Conservation (phyloP, 1,284 basidiomycete genomes). For the Heterobasidion parviporum region DNA sequence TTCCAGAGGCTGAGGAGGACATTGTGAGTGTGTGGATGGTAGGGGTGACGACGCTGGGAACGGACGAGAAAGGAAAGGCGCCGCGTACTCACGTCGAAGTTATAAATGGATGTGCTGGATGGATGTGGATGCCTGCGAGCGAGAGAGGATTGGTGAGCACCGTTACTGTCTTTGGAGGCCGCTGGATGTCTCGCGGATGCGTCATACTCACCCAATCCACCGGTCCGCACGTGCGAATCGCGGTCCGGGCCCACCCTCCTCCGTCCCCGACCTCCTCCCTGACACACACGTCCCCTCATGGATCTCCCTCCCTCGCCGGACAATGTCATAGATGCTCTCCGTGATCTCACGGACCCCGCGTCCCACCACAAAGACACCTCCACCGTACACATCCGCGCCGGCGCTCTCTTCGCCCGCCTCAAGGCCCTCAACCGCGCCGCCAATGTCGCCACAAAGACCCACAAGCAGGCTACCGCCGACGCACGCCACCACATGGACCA, state of each 20-base stretch:
- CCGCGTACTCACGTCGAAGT: too few relatives aligned
- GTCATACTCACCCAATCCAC: neutral
- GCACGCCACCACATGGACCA: constrained; percentile 78
- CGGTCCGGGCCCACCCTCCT: neutral
- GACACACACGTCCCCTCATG: neutral
- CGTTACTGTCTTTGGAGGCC: neutral
- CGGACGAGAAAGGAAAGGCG: neutral
- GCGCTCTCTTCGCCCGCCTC: constrained; percentile 65
- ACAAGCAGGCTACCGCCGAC: constrained; percentile 66
- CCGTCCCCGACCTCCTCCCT: constrained; percentile 9
- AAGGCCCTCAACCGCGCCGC: constrained; percentile 68
- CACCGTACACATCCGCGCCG: constrained; percentile 51
- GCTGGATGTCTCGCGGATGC: neutral
- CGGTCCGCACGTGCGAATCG: too few relatives aligned
- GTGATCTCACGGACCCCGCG: constrained; percentile 45
- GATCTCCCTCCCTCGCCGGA: constrained; percentile 23
- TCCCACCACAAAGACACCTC: constrained; percentile 39
- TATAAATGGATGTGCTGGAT: neutral
- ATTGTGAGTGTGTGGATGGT: neutral
- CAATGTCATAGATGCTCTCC: constrained; percentile 49
- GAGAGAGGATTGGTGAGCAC: neutral
- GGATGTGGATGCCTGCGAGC: neutral
- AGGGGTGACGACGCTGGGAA: neutral
- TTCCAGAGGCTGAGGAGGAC: constrained; percentile 53
- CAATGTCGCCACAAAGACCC: constrained; percentile 57